Conservation (phyloP, 768 basidiomycete species). For the Mycena olivaceomarginata region DNA sequence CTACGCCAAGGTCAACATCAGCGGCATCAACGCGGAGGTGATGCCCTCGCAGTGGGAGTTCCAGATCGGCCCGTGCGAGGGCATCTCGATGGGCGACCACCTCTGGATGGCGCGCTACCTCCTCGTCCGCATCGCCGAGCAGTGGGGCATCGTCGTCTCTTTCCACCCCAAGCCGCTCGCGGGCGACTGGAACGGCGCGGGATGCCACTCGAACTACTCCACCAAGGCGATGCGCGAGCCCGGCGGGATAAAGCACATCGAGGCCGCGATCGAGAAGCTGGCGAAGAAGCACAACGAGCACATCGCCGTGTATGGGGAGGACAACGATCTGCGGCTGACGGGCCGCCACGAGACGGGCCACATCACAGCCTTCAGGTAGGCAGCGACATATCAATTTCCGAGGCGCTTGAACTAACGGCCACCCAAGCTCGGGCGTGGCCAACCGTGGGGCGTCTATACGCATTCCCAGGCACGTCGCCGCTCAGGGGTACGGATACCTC, state of each 20-base stretch:
- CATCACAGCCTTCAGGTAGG: constrained; percentile 83
- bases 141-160: constrained; percentile 97
- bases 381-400: too few relatives aligned
- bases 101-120: constrained; percentile 99
- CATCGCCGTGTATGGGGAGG: constrained; percentile 98
- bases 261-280: constrained; percentile 95
- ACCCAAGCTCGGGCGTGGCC: constrained; percentile 87
- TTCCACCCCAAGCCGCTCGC: constrained; percentile 99
- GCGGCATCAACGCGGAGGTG: constrained; percentile 99
- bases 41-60: constrained; percentile 99
- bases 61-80: constrained; percentile 99
- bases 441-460: constrained; percentile 98
- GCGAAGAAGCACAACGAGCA: constrained; percentile 94
- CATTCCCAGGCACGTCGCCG: constrained; percentile 94
- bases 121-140: constrained; percentile 96
- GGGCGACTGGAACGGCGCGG: constrained; percentile 99
- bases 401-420: too few relatives aligned
- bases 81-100: constrained; percentile 99
- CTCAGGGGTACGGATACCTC: constrained; percentile 95
- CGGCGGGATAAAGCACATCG: constrained; percentile 94
- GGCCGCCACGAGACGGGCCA: constrained; percentile 99
- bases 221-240: constrained; percentile 96
- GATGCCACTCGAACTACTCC: constrained; percentile 98
- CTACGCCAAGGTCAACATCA: constrained; percentile 97
- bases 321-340: constrained; percentile 97